Evolutionary conservation across 805 yeast genomes (phyloP).

Genomic region (Nakazawaea laoshanensis): DNA sequence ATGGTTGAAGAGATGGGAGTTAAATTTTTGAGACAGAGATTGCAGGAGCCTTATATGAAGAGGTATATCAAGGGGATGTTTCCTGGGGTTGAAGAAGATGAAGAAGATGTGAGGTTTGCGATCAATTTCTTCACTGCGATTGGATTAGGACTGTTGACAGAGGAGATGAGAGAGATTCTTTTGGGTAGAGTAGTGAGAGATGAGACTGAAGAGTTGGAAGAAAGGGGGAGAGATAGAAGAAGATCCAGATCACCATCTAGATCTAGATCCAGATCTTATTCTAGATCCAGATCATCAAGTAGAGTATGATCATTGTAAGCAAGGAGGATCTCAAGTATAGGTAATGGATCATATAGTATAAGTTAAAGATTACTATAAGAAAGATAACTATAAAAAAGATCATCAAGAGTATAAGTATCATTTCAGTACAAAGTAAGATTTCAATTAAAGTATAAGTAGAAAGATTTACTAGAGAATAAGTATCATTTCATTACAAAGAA

Average conservation of each 20-base stretch:
- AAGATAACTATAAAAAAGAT: no score
- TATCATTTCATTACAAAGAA: no score
- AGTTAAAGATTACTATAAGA: no score
- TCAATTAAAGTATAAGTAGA: no score
- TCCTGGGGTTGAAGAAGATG: constrained; percentile 35
- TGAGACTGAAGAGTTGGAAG: constrained; percentile 12
- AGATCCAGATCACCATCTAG: constrained; percentile 10
- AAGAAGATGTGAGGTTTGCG: constrained; percentile 59
- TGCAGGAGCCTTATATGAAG: constrained; percentile 43
- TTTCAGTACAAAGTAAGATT: no score
- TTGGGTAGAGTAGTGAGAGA: constrained; percentile 14
- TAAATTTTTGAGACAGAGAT: constrained; percentile 34
- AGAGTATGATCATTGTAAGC: no score
- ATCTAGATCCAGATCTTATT: constrained; percentile 13
- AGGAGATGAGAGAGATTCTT: constrained; percentile 54
- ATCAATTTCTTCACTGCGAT: constrained; percentile 92
- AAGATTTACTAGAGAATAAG: no score
- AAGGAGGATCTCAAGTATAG: no score
- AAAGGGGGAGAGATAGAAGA: constrained; percentile 6
- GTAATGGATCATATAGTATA: no score
- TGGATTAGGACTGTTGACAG: constrained; percentile 78
- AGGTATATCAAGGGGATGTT: constrained; percentile 51
- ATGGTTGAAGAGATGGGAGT: constrained; percentile 72
- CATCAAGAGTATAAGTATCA: no score
- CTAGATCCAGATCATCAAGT: constrained; percentile 11